Conservation (phyloP, 2,329 filamentous ascomycete genomes). For the Neophaeococcomyces aloes region DNA sequence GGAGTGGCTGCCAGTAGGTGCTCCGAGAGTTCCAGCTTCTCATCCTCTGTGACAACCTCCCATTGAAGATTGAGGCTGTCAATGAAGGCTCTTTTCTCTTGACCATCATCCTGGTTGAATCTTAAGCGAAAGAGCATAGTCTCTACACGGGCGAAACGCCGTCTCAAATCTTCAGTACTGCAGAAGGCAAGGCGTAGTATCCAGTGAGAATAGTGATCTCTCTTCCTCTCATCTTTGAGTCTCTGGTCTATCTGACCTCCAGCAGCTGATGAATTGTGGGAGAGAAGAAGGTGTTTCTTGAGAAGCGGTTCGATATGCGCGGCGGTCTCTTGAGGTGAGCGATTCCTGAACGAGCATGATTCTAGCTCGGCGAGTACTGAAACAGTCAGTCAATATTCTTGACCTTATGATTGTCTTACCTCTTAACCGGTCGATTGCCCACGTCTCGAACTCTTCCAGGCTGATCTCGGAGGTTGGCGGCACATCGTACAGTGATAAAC, state of each 20-base stretch:
- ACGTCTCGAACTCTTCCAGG: constrained; percentile 95
- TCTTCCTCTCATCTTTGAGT: constrained; percentile 65
- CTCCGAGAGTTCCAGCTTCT: constrained; percentile 57
- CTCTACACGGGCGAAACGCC: constrained; percentile 77
- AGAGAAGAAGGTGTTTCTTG: constrained; percentile 74
- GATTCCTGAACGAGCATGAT: constrained; percentile 91
- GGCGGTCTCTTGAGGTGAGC: constrained; percentile 67
- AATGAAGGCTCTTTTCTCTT: constrained; percentile 67
- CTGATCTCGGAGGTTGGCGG: constrained; percentile 91
- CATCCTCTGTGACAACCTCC: constrained; percentile 69
- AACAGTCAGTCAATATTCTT: constrained; percentile 8
- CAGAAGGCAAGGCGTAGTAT: constrained; percentile 90
- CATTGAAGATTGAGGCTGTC: constrained; percentile 68
- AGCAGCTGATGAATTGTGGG: constrained; percentile 57
- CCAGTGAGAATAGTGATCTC: constrained; percentile 97
- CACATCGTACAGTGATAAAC: constrained; percentile 81
- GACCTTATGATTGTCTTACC: constrained; percentile 39
- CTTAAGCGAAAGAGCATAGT: constrained; percentile 79
- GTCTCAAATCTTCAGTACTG: constrained; percentile 77
- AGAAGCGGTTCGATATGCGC: constrained; percentile 76
- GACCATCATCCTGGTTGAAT: constrained; percentile 62
- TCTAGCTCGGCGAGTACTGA: constrained; percentile 50
- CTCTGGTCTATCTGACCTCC: constrained; percentile 39
- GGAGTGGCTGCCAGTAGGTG: constrained; percentile 51
- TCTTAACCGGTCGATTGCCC: constrained; percentile 86